Base-by-base conservation (phyloP, 805 yeast species). In the Diddensiella transvaalensis region DNA sequence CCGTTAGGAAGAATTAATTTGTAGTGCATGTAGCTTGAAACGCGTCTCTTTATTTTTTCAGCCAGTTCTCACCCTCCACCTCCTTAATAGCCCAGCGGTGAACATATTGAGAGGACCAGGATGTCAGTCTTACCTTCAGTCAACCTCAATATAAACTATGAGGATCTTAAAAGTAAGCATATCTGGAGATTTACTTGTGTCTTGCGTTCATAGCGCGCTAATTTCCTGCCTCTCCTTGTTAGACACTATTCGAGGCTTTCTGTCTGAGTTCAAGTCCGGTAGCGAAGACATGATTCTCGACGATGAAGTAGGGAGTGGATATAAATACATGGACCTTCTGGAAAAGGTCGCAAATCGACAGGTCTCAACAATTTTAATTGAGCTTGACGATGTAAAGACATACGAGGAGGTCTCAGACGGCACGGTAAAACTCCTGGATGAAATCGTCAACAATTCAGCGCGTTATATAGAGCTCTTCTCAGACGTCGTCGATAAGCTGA, bases 281-380 rank as follows among this genome's bases (percentile, higher is more conserved):
- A 65, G 52, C n/a, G 67, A 60, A 22, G 56, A 47, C 26, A 51
- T 44, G 40, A 42, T 48, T 19, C 40, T 23, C 23, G 43, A 47
- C 22, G 47, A 26, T 33, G 13, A 19, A 21, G 17, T 35, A 8
- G 30, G 17, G 13, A 43, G 46, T 13, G 41, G 42, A 18, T 21
- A 23, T 11, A 93, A 93, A 65, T 93, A 93, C 68, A 71, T 85
- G 81, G 72, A 70, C 26, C 56, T 85, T 3, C 71, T 93, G 40
- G 96, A 88, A 62, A 72, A 80, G 56, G 76, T 93, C 26, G 89
- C 97, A 50, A 88, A 95, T 65, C 79, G 99, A 60, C 89, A 90
- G 56, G 53, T 73, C 23, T 72, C 85, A 26, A 79, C 88, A 1
- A 60, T 93, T 18, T 72, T 72, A 47, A 75, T 93, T 41, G 96